These are phyloP conservation scores for Arachis stenosperma DNA, from an alignment of 306 rosid species.

Conservation along the genomic window DNA sequence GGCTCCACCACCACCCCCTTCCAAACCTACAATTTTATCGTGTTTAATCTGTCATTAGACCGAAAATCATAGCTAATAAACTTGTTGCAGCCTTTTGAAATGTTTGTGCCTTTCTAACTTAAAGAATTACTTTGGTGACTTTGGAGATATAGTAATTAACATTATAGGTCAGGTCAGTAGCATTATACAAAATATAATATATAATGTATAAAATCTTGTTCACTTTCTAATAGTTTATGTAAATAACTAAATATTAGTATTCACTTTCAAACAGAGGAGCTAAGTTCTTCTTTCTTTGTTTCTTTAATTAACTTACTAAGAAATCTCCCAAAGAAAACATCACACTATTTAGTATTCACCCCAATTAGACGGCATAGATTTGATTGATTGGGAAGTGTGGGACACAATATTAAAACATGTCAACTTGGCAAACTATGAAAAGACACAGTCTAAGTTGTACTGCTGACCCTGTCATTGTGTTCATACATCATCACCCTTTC, in stretches of 20 bases:
- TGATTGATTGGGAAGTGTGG: slow-evolving; percentile 32
- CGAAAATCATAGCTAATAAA: neutral
- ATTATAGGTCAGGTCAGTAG: neutral
- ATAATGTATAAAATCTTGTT: neutral
- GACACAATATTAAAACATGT: slow-evolving; percentile 33
- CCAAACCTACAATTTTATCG: no score
- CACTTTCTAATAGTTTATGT: slow-evolving; percentile 22
- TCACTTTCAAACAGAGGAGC: slow-evolving; percentile 25
- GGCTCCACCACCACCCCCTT: neutral
- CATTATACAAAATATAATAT: no score
- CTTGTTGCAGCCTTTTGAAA: slow-evolving; percentile 12
- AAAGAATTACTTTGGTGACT: neutral
- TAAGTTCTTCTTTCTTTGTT: neutral
- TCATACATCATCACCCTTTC: slow-evolving; percentile 25
- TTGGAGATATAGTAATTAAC: neutral
- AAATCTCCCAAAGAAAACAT: slow-evolving; percentile 31
- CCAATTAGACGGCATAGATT: neutral
- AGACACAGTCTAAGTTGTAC: slow-evolving; percentile 42
- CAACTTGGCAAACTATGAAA: slow-evolving; percentile 30
- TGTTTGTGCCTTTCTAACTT: neutral
- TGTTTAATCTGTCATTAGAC: slow-evolving; percentile 16
- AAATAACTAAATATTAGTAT: slow-evolving; percentile 1
- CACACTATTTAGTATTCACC: slow-evolving; percentile 5
- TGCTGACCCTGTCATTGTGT: slow-evolving; percentile 48
- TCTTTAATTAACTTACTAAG: neutral